Conservation (phyloP, 345 rosid species). For the Reutealis trisperma region DNA sequence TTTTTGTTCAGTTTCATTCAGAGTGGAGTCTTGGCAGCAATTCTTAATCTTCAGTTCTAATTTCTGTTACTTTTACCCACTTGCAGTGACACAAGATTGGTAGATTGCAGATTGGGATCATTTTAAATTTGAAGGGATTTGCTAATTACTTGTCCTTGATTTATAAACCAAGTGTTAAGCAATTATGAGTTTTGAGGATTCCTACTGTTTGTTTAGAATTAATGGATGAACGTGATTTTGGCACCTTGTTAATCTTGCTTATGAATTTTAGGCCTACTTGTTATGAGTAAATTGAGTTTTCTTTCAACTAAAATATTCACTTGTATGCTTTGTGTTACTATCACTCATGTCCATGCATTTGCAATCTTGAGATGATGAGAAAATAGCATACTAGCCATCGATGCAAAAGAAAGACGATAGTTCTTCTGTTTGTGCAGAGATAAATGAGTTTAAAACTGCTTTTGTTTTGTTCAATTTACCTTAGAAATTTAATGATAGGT, state of each 20-base stretch:
- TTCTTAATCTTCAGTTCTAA: not conserved
- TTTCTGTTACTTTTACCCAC: not conserved
- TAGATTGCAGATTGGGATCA: not conserved
- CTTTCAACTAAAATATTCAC: not conserved
- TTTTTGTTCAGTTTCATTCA: not conserved
- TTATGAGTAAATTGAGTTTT: not conserved
- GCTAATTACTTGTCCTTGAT: conserved; percentile 2
- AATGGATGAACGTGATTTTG: conserved; percentile 5
- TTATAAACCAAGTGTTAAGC: not conserved
- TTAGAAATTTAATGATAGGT: too few relatives aligned
- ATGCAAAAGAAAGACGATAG: too few relatives aligned
- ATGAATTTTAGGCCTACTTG: too few relatives aligned
- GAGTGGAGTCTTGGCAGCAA: not conserved
- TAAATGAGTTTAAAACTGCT: too few relatives aligned
- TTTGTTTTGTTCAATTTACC: too few relatives aligned
- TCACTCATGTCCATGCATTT: too few relatives aligned
- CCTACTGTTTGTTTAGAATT: conserved; percentile 9
- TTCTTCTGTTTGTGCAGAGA: too few relatives aligned
- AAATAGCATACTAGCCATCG: too few relatives aligned
- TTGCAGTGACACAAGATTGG: not conserved
- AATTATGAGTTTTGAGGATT: not conserved
- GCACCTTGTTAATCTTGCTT: not conserved
- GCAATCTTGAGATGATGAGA: too few relatives aligned
- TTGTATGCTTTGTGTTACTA: not conserved
- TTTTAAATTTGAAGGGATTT: not conserved